Evolutionary conservation across 306 rosid genomes (phyloP).

Genomic region (Gastrolobium villosum): DNA sequence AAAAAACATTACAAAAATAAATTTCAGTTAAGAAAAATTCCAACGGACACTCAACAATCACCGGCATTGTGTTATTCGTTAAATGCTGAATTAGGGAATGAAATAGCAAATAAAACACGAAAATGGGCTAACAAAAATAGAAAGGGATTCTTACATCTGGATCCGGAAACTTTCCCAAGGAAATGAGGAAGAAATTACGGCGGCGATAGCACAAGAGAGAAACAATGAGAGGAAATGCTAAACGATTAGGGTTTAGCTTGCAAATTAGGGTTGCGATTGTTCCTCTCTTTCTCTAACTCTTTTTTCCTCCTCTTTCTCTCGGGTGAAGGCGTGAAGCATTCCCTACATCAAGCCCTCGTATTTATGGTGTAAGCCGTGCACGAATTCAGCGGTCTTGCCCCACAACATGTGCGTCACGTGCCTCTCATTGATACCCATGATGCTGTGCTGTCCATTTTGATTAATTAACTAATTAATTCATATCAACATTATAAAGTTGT

Average conservation of each 20-base stretch:
- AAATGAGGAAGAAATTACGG: constrained; percentile 27
- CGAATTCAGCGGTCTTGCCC: constrained; percentile 17
- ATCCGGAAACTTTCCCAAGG: constrained; percentile 29
- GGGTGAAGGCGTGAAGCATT: neutral
- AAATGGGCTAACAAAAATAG: neutral
- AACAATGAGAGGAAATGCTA: constrained; percentile 51
- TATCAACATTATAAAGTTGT: neutral
- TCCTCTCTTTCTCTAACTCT: constrained; percentile 42
- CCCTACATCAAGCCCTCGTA: neutral
- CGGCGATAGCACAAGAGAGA: constrained; percentile 45
- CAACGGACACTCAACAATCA: neutral
- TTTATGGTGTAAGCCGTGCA: constrained; percentile 46
- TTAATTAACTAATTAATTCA: neutral
- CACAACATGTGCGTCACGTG: constrained; percentile 14
- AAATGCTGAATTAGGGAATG: neutral
- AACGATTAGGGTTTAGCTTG: constrained; percentile 60
- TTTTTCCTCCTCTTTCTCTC: constrained; percentile 16
- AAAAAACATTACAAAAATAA: neutral
- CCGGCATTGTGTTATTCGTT: neutral
- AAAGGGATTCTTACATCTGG: constrained; percentile 49
- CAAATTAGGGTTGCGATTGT: constrained; percentile 39
- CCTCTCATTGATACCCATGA: neutral
- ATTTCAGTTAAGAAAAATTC: neutral
- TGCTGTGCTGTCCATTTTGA: neutral
- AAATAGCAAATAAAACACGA: neutral